phyloP scores from a whole-genome alignment of 2,329 filamentous ascomycete genomes.

The Ramularia collo-cygni region DNA sequence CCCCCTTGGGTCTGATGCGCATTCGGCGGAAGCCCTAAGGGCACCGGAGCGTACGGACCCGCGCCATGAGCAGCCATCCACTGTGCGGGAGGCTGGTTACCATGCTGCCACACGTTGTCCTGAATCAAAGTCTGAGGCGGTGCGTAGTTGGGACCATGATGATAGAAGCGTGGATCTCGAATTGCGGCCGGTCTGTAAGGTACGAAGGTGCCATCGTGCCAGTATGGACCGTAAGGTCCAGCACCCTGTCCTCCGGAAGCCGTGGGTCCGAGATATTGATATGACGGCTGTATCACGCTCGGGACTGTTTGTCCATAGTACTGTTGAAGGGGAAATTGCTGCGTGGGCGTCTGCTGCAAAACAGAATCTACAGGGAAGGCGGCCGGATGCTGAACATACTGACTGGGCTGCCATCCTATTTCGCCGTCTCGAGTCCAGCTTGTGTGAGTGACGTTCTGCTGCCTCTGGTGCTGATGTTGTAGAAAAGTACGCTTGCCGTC shows the following conservation, averaged over 20 bases:
- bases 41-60: slow-evolving; percentile 10
- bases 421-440: slow-evolving; percentile 10
- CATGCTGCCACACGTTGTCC: slow-evolving; percentile 19
- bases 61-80: slow-evolving; percentile 7
- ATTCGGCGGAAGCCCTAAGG: slow-evolving; percentile 1
- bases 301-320: slow-evolving; percentile 45
- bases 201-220: slow-evolving; percentile 56
- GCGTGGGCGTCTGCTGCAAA: slow-evolving; percentile 49
- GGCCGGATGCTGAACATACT: slow-evolving; percentile 14
- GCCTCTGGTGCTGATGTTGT: slow-evolving; percentile 25
- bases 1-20: slow-evolving; percentile 2
- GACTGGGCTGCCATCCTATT: slow-evolving; percentile 7
- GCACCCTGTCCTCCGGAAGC: slow-evolving; percentile 50
- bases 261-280: slow-evolving; percentile 54
- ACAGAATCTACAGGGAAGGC: slow-evolving; percentile 50
- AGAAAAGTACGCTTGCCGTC: slow-evolving; percentile 25
- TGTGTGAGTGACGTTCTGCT: slow-evolving; percentile 18
- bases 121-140: slow-evolving; percentile 8
- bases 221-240: slow-evolving; percentile 55
- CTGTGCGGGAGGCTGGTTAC: slow-evolving; percentile 7
- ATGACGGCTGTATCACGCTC: slow-evolving; percentile 52
- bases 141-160: slow-evolving; percentile 15
- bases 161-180: slow-evolving; percentile 45
- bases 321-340: slow-evolving; percentile 28
- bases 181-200: slow-evolving; percentile 54